These are phyloP conservation scores for Bassia scoparia DNA, from an alignment of 148 eudicot genomes.

Conservation along the genomic window DNA sequence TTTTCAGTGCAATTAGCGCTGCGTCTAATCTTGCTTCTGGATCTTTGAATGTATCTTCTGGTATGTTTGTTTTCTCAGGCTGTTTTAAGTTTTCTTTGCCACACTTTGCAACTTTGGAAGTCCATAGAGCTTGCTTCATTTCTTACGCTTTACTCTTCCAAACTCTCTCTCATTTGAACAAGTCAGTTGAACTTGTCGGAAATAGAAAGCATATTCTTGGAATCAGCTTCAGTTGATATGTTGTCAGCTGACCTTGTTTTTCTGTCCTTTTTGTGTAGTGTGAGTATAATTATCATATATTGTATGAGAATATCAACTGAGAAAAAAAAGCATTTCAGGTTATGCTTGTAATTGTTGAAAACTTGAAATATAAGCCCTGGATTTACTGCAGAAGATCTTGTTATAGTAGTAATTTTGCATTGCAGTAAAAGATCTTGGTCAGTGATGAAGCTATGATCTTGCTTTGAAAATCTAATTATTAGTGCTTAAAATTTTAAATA, in stretches of 20 bases:
- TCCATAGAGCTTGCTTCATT: background rate
- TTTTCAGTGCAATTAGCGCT: constrained; percentile 82
- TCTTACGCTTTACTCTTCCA: background rate
- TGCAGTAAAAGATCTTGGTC: background rate
- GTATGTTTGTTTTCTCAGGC: constrained; percentile 36
- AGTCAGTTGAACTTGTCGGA: background rate
- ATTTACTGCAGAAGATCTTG: background rate
- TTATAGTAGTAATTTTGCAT: background rate
- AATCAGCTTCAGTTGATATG: background rate
- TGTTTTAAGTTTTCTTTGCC: constrained; percentile 2
- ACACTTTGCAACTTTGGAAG: background rate
- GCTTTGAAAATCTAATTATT: background rate
- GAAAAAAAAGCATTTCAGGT: background rate
- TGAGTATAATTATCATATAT: too few species aligned
- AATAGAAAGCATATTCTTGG: background rate
- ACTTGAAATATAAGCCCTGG: background rate
- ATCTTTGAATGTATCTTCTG: constrained; percentile 58
- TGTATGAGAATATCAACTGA: too few species aligned
- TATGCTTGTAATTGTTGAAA: background rate
- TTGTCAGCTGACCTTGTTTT: background rate
- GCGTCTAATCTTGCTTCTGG: constrained; percentile 96
- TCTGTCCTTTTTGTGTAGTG: background rate
- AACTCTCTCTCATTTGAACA: background rate
- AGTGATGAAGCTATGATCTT: background rate
- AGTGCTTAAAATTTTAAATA: background rate